Percentiles rank a stretch among this genome's conserved stretches.
phyloP scores from a whole-genome alignment of 2,329 filamentous ascomycete species.

The Thielaviopsis cerberus region DNA sequence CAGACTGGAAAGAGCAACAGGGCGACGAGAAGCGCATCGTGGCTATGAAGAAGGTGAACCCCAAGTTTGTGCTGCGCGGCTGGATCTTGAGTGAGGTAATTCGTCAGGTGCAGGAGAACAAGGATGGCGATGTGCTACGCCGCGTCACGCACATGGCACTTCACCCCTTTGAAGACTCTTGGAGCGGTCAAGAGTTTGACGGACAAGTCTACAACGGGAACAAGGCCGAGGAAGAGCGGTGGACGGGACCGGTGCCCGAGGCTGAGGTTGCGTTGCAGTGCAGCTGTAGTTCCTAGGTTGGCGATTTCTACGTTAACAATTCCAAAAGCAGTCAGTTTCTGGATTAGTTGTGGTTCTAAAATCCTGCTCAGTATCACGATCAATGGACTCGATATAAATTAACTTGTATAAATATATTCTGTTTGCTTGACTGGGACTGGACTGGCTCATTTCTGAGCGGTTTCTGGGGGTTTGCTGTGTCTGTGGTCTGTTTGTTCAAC shows the following conservation, averaged over 20 bases:
- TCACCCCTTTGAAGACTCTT: slow-evolving; percentile 66
- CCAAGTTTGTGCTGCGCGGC: slow-evolving; percentile 74
- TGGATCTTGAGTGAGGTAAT: slow-evolving; percentile 95
- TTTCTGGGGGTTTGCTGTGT: background rate
- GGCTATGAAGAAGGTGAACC: slow-evolving; percentile 75
- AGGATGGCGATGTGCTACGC: slow-evolving; percentile 60
- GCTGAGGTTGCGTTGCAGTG: slow-evolving; percentile 72
- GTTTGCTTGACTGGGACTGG: background rate
- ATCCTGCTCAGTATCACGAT: no score
- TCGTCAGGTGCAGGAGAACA: slow-evolving; percentile 64
- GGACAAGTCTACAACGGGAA: slow-evolving; percentile 37
- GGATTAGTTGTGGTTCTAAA: no score
- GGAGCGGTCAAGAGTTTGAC: slow-evolving; percentile 36
- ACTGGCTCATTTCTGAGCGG: background rate
- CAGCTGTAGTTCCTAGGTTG: slow-evolving; percentile 65
- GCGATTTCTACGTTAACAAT: background rate
- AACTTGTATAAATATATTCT: background rate
- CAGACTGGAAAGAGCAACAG: slow-evolving; percentile 52
- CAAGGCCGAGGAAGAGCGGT: slow-evolving; percentile 58
- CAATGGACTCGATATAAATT: background rate
- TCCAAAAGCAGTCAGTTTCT: no score
- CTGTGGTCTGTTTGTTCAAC: slow-evolving; percentile 2
- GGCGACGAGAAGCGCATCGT: slow-evolving; percentile 43
- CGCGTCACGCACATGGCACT: slow-evolving; percentile 67
- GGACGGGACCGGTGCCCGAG: slow-evolving; percentile 69